Percentiles rank a stretch among this genome's conserved stretches.
Conservation (phyloP, 1,284 basidiomycete genomes). For the Sparassis latifolia region DNA sequence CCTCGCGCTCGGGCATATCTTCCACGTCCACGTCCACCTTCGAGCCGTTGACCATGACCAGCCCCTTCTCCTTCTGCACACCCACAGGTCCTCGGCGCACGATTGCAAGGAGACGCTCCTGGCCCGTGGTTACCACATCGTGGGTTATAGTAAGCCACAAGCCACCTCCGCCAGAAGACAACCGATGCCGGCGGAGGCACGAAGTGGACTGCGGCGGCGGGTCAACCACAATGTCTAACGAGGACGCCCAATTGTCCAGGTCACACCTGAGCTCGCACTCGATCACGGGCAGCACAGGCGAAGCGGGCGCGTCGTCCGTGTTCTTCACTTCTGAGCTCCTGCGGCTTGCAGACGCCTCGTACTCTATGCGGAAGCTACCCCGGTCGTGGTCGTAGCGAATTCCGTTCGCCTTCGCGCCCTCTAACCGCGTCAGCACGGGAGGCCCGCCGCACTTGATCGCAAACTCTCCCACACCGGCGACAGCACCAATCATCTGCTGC, state of each 20-base stretch:
- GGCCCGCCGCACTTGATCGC: conserved; percentile 94
- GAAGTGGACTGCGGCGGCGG: conserved; percentile 86
- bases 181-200: conserved; percentile 81
- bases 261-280: conserved; percentile 97
- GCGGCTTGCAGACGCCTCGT: conserved; percentile 62
- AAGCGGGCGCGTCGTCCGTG: conserved; percentile 12
- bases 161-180: conserved; percentile 87
- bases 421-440: conserved; percentile 80
- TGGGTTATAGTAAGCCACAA: conserved; percentile 96
- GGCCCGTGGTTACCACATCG: conserved; percentile 69
- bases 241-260: conserved; percentile 84
- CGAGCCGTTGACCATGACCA: conserved; percentile 88
- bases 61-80: conserved; percentile 64
- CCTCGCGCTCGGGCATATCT: conserved; percentile 84
- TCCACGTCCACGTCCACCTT: conserved; percentile 86
- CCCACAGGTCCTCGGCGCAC: conserved; percentile 66
- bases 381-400: conserved; percentile 87
- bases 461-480: conserved; percentile 90
- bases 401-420: conserved; percentile 71
- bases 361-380: conserved; percentile 79
- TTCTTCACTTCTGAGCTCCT: conserved; percentile 25
- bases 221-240: conserved; percentile 88
- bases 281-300: conserved; percentile 45
- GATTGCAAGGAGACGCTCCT: conserved; percentile 69
- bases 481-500: conserved; percentile 80